Evolutionary conservation across 2,329 filamentous ascomycete species (phyloP), one percentile per base, ranked within the genome.

Genomic region (Akanthomyces uredinophilus): DNA sequence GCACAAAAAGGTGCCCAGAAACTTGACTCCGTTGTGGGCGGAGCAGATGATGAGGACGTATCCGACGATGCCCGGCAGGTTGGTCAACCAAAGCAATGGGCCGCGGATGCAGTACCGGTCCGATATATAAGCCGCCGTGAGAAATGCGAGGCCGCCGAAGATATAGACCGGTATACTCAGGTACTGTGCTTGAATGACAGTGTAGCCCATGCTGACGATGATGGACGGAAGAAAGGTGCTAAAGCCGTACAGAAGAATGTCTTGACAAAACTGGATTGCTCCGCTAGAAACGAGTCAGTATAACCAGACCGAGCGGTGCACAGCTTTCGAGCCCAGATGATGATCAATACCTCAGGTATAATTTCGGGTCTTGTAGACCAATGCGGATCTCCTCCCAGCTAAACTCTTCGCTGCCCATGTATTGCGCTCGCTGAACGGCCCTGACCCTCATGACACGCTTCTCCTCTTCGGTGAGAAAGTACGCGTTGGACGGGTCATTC

Each of bases 211-310:
- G 37, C 74, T 75, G 47, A 77, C 73, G 53, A 86, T 74, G 65
- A 87, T 85, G 1, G 79, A 79, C 2, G 84, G 84, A 4, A 85
- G 71, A 68, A 86, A 86, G 11, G 81, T 85, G 65, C 77, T 80
- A 69, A 85, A 84, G n/a, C 82, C 83, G 66, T 83, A 85, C 0
- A 82, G 73, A 49, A 82, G 70, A 29, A 81, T 79, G 62, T 82
- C 79, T 62, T 80, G 77, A 56, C 79, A 82, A 68, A 84, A 83
- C 52, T 83, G 80, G 20, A 80, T 80, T 27, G 71, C 64, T 5
- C 76, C 78, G 24, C 68, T 70, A 35, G 1, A 7, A 8, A 47
- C 3, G 3, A 18, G 54, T 46, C 5, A 47, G 4, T 14, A 27
- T 39, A n/a, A n/a, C n/a, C n/a, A n/a, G n/a, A n/a, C n/a, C n/a